A percentile compares a stretch with the other conserved stretches of the same genome.
These are phyloP conservation scores for Curvularia sp. DNA, from an alignment of 2,329 filamentous ascomycete species.

Conservation along the genomic window DNA sequence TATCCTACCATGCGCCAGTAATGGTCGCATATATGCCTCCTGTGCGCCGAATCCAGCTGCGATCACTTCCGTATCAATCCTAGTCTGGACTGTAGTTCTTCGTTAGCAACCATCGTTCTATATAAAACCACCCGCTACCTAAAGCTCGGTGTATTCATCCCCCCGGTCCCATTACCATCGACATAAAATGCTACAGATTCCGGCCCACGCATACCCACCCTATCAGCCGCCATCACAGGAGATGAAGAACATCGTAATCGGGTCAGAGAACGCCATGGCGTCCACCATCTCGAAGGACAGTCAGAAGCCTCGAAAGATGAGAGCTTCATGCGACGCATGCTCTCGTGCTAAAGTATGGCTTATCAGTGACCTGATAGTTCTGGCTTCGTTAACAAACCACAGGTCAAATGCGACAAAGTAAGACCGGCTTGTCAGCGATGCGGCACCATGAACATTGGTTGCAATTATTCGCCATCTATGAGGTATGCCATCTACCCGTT, in stretches of 20 bases:
- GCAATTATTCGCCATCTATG: constrained; percentile 51
- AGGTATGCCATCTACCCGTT: constrained; percentile 36
- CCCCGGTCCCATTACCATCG: constrained; percentile 19
- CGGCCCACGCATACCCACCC: constrained; percentile 35
- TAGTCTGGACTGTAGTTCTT: constrained; percentile 27
- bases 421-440: constrained; percentile 48
- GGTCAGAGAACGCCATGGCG: constrained; percentile 29
- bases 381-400: constrained; percentile 11
- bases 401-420: constrained; percentile 50
- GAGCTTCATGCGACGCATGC: constrained; percentile 50
- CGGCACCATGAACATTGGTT: constrained; percentile 49
- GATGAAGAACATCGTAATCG: constrained; percentile 33
- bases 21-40: constrained; percentile 32
- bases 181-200: constrained; percentile 41
- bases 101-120: constrained; percentile 32
- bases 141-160: constrained; percentile 21
- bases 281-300: constrained; percentile 33
- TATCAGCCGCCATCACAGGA: constrained; percentile 34
- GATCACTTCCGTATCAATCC: constrained; percentile 30
- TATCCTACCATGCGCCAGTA: constrained; percentile 32
- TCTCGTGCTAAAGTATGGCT: constrained; percentile 44
- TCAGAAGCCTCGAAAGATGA: constrained; percentile 47
- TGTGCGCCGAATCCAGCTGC: constrained; percentile 29
- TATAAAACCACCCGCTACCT: constrained; percentile 40
- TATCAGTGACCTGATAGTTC: neutral